Percentiles rank a stretch among this genome's conserved stretches.
These are phyloP conservation scores for Triangularia verruculosa DNA, from an alignment of 2,329 filamentous ascomycete species.

Conservation along the genomic window DNA sequence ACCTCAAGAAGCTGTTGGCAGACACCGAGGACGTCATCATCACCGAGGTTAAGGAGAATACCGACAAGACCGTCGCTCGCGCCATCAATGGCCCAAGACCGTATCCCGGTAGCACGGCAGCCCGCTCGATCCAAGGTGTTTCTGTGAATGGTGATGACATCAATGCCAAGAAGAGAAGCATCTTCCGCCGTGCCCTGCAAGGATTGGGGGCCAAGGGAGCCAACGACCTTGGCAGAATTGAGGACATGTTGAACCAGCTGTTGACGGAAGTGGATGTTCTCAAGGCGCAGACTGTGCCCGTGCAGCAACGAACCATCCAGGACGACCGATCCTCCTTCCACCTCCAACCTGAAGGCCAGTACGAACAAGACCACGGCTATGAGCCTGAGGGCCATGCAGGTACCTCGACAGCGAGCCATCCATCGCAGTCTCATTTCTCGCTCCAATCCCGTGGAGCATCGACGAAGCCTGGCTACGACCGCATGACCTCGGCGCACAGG, in stretches of 20 bases:
- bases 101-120: constrained; percentile 64
- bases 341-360: constrained; percentile 59
- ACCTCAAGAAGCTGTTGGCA: constrained; percentile 88
- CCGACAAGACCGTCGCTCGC: constrained; percentile 79
- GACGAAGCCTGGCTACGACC: constrained; percentile 45
- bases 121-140: constrained; percentile 55
- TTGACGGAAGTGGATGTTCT: constrained; percentile 87
- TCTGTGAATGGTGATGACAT: constrained; percentile 49
- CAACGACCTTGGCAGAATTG: constrained; percentile 83
- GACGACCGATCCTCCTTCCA: constrained; percentile 66
- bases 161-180: constrained; percentile 78
- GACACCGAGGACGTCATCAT: constrained; percentile 89
- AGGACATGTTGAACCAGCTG: constrained; percentile 88
- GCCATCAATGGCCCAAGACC: constrained; percentile 83
- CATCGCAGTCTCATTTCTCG: constrained; percentile 72
- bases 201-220: constrained; percentile 84
- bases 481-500: constrained; percentile 69
- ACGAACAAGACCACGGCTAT: constrained; percentile 70
- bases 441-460: constrained; percentile 51
- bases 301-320: constrained; percentile 47
- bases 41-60: constrained; percentile 80
- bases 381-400: constrained; percentile 79
- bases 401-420: constrained; percentile 68
- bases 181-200: constrained; percentile 93
- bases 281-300: constrained; percentile 56